Evolutionary conservation across 2,329 filamentous ascomycete genomes (phyloP).

Genomic region (Penicillium capsulatum): DNA sequence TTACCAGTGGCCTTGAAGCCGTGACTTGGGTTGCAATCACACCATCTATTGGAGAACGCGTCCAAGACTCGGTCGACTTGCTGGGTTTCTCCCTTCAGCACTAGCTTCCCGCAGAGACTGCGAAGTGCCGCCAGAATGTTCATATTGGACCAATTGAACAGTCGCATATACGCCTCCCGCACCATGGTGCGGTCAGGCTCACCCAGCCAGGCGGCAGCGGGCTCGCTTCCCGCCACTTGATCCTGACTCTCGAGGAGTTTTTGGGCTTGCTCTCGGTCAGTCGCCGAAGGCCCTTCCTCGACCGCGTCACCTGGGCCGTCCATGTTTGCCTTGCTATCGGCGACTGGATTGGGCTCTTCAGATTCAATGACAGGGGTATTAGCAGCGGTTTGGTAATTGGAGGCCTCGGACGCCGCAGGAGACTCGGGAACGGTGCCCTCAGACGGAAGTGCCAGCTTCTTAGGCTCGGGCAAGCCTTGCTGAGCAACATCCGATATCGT

Average conservation of each 20-base stretch:
- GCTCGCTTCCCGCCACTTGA: slow-evolving; percentile 71
- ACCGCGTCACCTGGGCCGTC: slow-evolving; percentile 18
- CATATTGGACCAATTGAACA: slow-evolving; percentile 79
- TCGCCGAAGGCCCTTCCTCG: slow-evolving; percentile 47
- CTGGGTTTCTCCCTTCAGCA: slow-evolving; percentile 88
- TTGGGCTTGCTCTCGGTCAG: slow-evolving; percentile 72
- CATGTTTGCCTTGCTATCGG: slow-evolving; percentile 14
- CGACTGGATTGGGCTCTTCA: slow-evolving; percentile 23
- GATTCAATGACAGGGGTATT: slow-evolving; percentile 39
- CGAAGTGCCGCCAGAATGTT: slow-evolving; percentile 77
- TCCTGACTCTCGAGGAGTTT: slow-evolving; percentile 79
- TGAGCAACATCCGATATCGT: slow-evolving; percentile 19
- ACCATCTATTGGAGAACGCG: slow-evolving; percentile 86
- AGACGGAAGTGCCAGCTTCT: slow-evolving; percentile 22
- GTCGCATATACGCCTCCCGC: slow-evolving; percentile 80
- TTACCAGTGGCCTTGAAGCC: slow-evolving; percentile 84
- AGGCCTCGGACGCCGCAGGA: slow-evolving; percentile 38
- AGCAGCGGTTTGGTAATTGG: slow-evolving; percentile 44
- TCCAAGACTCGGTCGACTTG: slow-evolving; percentile 93
- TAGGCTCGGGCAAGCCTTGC: slow-evolving; percentile 22
- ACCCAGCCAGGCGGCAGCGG: slow-evolving; percentile 84
- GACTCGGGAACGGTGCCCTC: slow-evolving; percentile 27
- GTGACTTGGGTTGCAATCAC: slow-evolving; percentile 84
- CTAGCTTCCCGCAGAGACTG: slow-evolving; percentile 72
- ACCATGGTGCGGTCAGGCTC: slow-evolving; percentile 51